Evolutionary conservation across 1,284 basidiomycete genomes (phyloP), one percentile per base, ranked within the genome.

Genomic region (Ustilago shanxiensis): DNA sequence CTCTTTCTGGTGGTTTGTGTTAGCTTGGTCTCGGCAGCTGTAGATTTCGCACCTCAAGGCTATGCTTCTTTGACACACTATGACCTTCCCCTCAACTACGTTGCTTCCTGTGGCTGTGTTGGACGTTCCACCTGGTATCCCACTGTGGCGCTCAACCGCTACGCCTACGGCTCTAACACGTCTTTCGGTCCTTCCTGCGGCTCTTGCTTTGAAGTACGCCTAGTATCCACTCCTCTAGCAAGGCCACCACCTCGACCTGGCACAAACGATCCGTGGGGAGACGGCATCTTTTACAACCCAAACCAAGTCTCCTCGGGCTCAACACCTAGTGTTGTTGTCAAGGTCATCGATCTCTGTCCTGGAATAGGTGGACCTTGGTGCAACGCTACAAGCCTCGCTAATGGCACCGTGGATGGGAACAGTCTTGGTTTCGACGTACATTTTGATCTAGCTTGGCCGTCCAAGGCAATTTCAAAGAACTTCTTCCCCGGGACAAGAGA

Each of bases 391-490:
- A 44, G 39, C 0, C n/a, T 72, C 14, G 56, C 28, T 13, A 66
- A 68, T 33, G 60, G 65, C 1, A 76, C 66, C 2, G 52, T 64
- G 9, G 3, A 63, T 20, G 71, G 73, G 13, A 83, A 83, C 55
- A 64, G 57, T 55, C 63, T 79, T 0, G 79, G 78, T 2, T 75
- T 72, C 22, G 65, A 71, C 13, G 64, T 83, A 8, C 81, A 83
- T 52, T 83, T 81, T 35, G 81, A 83, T 62, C 73, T 83, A 3
- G 81, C 81, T 29, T 83, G 81, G 81, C 81, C 81, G 0, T 64
- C 71, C 1, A 59, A 57, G 26, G 78, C 39, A 0, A 82, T 83
- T 35, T 26, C 75, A 8, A 76, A 69, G 0, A 51, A 56, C 39
- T 83, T 79, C 39, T 83, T 81, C 58, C 81, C 80, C 0, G 73